Percentiles rank a stretch among this genome's conserved stretches.
These are phyloP conservation scores for Eucalyptus tenuipes DNA, from an alignment of 345 rosid species.

Conservation along the genomic window DNA sequence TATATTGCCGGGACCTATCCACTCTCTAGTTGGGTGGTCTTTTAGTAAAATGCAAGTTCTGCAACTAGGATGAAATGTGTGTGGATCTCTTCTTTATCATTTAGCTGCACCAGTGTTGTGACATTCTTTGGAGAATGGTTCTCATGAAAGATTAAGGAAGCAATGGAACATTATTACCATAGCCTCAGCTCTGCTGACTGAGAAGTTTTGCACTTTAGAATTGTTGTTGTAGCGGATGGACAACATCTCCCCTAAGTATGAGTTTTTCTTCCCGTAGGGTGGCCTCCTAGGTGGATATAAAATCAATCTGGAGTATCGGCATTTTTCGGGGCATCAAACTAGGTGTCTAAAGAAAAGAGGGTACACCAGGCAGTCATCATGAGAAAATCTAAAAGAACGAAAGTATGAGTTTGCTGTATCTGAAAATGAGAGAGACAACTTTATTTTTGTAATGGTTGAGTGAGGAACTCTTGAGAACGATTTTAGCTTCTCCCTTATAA, in stretches of 20 bases:
- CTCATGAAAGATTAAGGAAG: not conserved
- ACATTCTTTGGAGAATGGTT: not conserved
- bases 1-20: not conserved
- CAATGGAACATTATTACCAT: not conserved
- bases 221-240: not conserved
- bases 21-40: not conserved
- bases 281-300: not conserved
- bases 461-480: not conserved
- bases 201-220: not conserved
- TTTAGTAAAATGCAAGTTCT: not conserved
- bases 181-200: not conserved
- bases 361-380: not conserved
- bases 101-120: not conserved
- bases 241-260: not conserved
- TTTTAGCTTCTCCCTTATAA: not conserved
- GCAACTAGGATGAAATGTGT: not conserved
- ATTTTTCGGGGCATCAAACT: not conserved
- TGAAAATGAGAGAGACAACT: not conserved
- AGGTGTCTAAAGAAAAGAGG: not conserved
- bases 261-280: not conserved
- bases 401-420: not conserved
- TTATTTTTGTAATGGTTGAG: not conserved
- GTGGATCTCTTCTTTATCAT: not conserved
- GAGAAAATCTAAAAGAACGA: not conserved
- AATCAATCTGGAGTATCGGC: not conserved